Evolutionary conservation across 2,329 filamentous ascomycete genomes (phyloP).

Genomic region (Blastomyces gilchristii): DNA sequence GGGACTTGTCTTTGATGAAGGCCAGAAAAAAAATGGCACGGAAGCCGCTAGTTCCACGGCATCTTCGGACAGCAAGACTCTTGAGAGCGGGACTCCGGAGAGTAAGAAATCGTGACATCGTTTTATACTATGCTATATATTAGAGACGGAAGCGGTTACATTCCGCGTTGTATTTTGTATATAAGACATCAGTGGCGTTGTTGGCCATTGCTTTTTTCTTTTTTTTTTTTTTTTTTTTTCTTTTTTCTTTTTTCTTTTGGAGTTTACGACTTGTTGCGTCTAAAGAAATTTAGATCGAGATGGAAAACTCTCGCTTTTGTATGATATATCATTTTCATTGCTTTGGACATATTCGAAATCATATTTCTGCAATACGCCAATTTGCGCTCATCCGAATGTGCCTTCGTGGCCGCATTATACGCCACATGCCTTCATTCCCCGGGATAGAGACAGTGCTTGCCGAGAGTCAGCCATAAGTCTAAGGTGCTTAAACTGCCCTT

Average conservation of each 20-base stretch:
- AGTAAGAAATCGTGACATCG: constrained; percentile 2
- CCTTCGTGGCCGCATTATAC: background rate
- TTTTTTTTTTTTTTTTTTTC: no score
- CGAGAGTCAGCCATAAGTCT: background rate
- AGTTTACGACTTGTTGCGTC: background rate
- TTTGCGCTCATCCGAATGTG: background rate
- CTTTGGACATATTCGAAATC: background rate
- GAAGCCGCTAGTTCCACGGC: constrained; percentile 4
- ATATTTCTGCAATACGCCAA: background rate
- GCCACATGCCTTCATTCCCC: background rate
- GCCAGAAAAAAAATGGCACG: constrained; percentile 16
- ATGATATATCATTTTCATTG: background rate
- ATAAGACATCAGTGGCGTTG: background rate
- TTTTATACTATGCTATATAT: background rate
- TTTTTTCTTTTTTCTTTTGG: background rate
- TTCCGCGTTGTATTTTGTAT: background rate
- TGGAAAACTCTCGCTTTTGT: background rate
- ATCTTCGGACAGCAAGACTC: background rate
- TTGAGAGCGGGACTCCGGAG: background rate
- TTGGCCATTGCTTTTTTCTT: background rate
- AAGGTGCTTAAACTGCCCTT: background rate
- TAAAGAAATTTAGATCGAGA: background rate
- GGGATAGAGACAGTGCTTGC: background rate
- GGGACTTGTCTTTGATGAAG: constrained; percentile 55
- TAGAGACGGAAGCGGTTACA: background rate